These are phyloP conservation scores for Pulveroboletus ravenelii DNA, from an alignment of 768 basidiomycete species.

Conservation along the genomic window DNA sequence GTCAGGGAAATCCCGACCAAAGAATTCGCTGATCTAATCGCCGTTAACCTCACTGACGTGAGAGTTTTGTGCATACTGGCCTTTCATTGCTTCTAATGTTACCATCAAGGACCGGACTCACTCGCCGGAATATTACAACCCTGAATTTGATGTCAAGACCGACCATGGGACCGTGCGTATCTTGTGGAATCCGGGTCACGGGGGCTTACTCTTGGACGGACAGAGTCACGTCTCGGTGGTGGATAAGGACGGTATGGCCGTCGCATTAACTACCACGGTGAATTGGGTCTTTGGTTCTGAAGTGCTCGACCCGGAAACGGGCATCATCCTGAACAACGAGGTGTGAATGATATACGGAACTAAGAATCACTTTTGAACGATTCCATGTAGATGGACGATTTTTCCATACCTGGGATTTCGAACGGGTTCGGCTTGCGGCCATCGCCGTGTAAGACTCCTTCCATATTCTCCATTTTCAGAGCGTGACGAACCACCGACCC, in stretches of 20 bases:
- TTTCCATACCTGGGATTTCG: slow-evolving; percentile 77
- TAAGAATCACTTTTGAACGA: neutral
- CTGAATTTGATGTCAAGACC: slow-evolving; percentile 66
- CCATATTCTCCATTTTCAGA: neutral
- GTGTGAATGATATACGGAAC: slow-evolving; percentile 26
- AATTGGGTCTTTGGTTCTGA: slow-evolving; percentile 87
- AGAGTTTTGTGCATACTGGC: slow-evolving; percentile 22
- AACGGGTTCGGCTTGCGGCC: slow-evolving; percentile 82
- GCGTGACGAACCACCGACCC: slow-evolving; percentile 1
- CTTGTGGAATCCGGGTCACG: slow-evolving; percentile 1
- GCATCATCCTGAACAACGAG: slow-evolving; percentile 88
- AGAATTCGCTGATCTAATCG: slow-evolving; percentile 56
- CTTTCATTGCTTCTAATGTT: slow-evolving; percentile 8
- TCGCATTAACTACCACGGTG: slow-evolving; percentile 81
- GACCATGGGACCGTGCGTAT: slow-evolving; percentile 76
- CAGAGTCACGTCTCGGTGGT: slow-evolving; percentile 83
- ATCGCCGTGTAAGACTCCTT: slow-evolving; percentile 58
- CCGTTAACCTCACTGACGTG: slow-evolving; percentile 79
- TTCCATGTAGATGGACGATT: slow-evolving; percentile 74
- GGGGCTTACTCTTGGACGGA: slow-evolving; percentile 4
- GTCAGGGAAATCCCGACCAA: slow-evolving; percentile 68
- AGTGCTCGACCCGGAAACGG: slow-evolving; percentile 83
- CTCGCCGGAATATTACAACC: slow-evolving; percentile 75
- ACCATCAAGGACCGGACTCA: slow-evolving; percentile 70
- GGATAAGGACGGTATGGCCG: slow-evolving; percentile 84